Base-by-base conservation (phyloP, 2,329 filamentous ascomycete genomes). In the Ambrosiella beaveri region DNA sequence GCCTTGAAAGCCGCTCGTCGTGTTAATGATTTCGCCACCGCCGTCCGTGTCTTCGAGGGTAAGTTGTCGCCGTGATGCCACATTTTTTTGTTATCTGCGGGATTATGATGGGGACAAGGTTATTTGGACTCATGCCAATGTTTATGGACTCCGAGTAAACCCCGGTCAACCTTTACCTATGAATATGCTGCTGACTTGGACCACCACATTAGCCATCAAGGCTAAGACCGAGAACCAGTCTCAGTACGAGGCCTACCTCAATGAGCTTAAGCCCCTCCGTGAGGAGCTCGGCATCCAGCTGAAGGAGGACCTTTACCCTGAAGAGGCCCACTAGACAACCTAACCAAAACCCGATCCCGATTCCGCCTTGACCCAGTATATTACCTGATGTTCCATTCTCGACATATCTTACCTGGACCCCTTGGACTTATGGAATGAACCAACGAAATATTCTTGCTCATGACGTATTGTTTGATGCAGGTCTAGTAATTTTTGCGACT, bases 31-130 rank as follows among this genome's bases (percentile, higher is more conserved):
- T 97, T 85, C 78, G 93, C 93, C 65, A 98, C 93, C 64, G 93
- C 93, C 66, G 93, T 98, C 69, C 88, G 93, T 70, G 85, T 98
- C 73, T 98, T 98, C 72, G 93, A 98, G 82, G 93, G 90, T 95
- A 81, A 68, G 81, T 15, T 38, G 5, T 53, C 17, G 8, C 35
- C 13, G n/a, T 17, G 12, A 15, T 39, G 6, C 27, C 6, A 15
- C 38, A 27, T 27, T 39, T 54, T 11, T 35, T 54, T 15, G 11
- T 39, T 53, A 9, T 39, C n/a, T 47, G 11, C 19, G 27, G 27
- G 41, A 35, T 19, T 35, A 17, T 49, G 40, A 49, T 27, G 27
- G 27, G 15, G 8, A 12, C 9, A n/a, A 11, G 11, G 19, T 51
- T 7, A 35, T 12, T 41, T 54, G 15, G n/a, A 38, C 13, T 3